Base-by-base conservation (phyloP, 495 filamentous ascomycete genomes). In the Trichoderma gamsii region DNA sequence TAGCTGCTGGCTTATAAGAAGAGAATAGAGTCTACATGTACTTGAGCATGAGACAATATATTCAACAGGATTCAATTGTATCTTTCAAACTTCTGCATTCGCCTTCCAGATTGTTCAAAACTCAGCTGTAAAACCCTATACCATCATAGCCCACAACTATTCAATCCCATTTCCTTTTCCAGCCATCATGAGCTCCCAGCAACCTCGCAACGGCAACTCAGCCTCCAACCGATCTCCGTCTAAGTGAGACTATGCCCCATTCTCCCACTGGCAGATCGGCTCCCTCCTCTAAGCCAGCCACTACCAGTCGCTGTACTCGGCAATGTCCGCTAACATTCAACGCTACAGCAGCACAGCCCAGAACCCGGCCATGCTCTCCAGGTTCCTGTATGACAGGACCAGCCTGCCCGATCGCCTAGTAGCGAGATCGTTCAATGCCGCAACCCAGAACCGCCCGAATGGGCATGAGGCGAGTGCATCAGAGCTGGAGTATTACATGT, bases 251-350 rank as follows among this genome's bases (percentile, higher is more conserved):
- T 61, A 29, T 16, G 25, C 23, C 56, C 23, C 25, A 38, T 52
- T n/a, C 49, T 23, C 18, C 49, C 49, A n/a, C 49, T 52, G 21
- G 49, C 49, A 21, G 7, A 18, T n/a, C 18, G 49, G 49, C 18
- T 23, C n/a, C 49, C 49, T 23, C 49, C 52, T 23, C 52, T 25
- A 13, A 61, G 27, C 9, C 56, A 6, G 11, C 25, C 56, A 16
- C 56, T 61, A 32, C 5, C 56, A 32, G 25, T 25, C 56, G 49
- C 49, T 11, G n/a, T n/a, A 23, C 49, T 52, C 56, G 56, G 56
- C 56, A 13, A 61, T 32, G 56, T 61, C 56, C 56, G 56, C 56
- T 61, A 61, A 61, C 56, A 25, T 21, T 32, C n/a, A n/a, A 52
- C 18, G 49, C n/a, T 38, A 38, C 49, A 12, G 56, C 16, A 61